phyloP scores from a whole-genome alignment of 495 filamentous ascomycete species.

The Aspergillus heteromorphus region DNA sequence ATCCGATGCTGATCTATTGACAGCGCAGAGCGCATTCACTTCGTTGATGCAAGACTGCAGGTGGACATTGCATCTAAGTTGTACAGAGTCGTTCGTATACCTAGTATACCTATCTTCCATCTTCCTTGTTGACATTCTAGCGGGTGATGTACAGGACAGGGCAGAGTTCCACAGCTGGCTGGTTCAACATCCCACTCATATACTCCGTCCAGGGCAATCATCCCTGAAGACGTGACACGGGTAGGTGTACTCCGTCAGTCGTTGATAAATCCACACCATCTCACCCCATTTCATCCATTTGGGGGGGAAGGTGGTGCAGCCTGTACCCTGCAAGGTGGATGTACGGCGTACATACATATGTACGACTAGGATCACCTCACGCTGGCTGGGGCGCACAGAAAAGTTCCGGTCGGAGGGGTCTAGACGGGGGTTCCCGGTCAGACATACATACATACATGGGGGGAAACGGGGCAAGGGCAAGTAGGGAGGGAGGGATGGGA shows the following conservation, averaged over 20 bases:
- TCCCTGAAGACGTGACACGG: neutral
- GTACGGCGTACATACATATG: too few species aligned
- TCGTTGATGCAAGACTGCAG: too few species aligned
- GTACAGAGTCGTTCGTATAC: too few species aligned
- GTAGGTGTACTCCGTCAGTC: neutral
- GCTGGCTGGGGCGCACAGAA: neutral
- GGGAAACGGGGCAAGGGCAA: neutral
- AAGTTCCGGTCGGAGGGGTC: neutral
- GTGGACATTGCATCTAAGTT: neutral
- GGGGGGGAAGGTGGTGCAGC: neutral
- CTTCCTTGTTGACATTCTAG: too few species aligned
- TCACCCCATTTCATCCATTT: neutral
- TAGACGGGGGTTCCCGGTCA: slow-evolving; percentile 1
- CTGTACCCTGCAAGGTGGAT: slow-evolving; percentile 1
- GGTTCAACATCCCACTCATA: neutral
- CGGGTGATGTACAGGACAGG: too few species aligned
- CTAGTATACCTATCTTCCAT: too few species aligned
- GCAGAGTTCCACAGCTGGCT: neutral
- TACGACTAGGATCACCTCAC: neutral
- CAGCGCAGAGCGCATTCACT: too few species aligned
- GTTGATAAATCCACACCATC: too few species aligned
- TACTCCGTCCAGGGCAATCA: too few species aligned
- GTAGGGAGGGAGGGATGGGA: neutral
- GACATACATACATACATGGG: slow-evolving; percentile 7
- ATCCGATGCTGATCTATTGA: too few species aligned